A percentile compares a stretch with the other conserved stretches of the same genome.
phyloP scores from a whole-genome alignment of 2,329 filamentous ascomycete genomes.

The Verticillium nubilum region DNA sequence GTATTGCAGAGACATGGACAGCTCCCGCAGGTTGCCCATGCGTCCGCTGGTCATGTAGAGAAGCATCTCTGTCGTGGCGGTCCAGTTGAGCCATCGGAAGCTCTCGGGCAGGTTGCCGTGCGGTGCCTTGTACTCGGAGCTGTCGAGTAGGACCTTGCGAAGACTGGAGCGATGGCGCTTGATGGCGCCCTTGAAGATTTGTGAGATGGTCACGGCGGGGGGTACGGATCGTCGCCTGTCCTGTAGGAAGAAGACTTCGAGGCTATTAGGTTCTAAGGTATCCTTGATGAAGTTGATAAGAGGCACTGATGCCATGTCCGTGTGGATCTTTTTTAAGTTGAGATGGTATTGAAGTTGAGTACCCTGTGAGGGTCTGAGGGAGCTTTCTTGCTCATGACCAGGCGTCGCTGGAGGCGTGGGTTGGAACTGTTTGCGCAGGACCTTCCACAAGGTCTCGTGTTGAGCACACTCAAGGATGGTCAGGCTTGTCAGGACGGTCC shows the following conservation, averaged over 20 bases:
- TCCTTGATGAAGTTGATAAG: constrained; percentile 73
- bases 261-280: constrained; percentile 68
- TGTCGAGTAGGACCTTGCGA: constrained; percentile 69
- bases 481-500: constrained; percentile 63
- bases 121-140: constrained; percentile 41
- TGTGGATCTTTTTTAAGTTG: constrained; percentile 68
- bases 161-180: constrained; percentile 67
- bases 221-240: constrained; percentile 48
- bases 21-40: constrained; percentile 65
- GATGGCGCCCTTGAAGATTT: constrained; percentile 65
- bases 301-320: constrained; percentile 63
- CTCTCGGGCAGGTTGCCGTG: constrained; percentile 19
- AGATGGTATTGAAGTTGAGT: constrained; percentile 50
- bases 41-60: constrained; percentile 70
- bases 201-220: constrained; percentile 57
- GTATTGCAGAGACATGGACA: constrained; percentile 68
- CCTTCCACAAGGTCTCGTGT: constrained; percentile 71
- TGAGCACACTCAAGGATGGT: constrained; percentile 70
- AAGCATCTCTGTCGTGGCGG: constrained; percentile 62
- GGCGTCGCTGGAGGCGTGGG: constrained; percentile 30
- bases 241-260: constrained; percentile 76
- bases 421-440: constrained; percentile 57
- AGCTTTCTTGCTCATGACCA: constrained; percentile 15
- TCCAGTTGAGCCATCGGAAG: constrained; percentile 63
- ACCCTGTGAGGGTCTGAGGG: not conserved